These are phyloP conservation scores for Phaeotremella fagi DNA, from an alignment of 768 basidiomycete species.

Conservation along the genomic window DNA sequence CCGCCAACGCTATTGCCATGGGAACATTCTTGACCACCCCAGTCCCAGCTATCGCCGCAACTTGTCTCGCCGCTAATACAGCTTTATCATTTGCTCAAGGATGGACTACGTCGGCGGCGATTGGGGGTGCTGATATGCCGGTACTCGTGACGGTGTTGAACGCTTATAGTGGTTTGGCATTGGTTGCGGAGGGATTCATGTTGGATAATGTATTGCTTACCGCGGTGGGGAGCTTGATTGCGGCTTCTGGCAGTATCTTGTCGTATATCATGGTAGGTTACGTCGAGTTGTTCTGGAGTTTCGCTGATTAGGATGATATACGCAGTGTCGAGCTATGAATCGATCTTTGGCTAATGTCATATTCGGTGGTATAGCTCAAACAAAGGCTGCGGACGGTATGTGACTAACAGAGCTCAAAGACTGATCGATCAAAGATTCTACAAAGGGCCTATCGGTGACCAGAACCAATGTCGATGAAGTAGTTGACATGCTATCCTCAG, in stretches of 20 bases:
- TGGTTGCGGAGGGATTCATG: conserved; percentile 91
- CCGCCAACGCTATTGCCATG: conserved; percentile 67
- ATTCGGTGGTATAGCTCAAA: conserved; percentile 73
- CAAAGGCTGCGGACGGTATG: conserved; percentile 47
- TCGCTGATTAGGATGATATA: background rate
- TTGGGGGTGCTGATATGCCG: conserved; percentile 90
- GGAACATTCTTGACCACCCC: conserved; percentile 68
- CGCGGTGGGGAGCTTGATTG: conserved; percentile 78
- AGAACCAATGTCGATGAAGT: conserved; percentile 75
- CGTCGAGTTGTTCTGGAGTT: too few relatives aligned
- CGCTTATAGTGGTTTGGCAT: conserved; percentile 84
- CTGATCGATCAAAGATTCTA: conserved; percentile 55
- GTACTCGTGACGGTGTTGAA: conserved; percentile 87
- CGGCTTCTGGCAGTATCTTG: conserved; percentile 83
- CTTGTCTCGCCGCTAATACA: conserved; percentile 69
- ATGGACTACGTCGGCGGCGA: conserved; percentile 77
- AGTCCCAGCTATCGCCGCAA: conserved; percentile 69
- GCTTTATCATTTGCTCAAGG: conserved; percentile 78
- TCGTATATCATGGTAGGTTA: conserved; percentile 89
- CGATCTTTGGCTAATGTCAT: conserved; percentile 76
- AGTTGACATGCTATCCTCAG: conserved; percentile 68
- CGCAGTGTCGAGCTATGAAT: conserved; percentile 87
- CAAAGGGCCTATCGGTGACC: conserved; percentile 70
- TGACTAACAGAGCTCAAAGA: background rate
- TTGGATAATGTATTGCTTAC: conserved; percentile 77